Conservation (phyloP, 495 filamentous ascomycete species). For the Penicillium flavigenum region DNA sequence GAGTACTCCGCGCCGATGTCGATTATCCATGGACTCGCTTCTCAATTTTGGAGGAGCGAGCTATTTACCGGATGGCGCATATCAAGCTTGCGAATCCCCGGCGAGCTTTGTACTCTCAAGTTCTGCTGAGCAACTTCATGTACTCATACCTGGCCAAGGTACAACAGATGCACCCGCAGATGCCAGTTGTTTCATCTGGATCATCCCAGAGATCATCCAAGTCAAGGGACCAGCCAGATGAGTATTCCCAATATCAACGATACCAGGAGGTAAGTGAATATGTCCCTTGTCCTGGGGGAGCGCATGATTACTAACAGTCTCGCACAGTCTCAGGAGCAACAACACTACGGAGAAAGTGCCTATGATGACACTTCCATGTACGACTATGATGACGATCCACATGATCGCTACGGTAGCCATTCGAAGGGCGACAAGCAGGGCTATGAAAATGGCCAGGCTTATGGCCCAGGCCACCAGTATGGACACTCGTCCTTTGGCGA, state of each 20-base stretch:
- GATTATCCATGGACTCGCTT: slow-evolving; percentile 97
- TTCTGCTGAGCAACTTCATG: slow-evolving; percentile 99
- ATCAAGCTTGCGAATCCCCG: slow-evolving; percentile 98
- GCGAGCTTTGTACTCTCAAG: slow-evolving; percentile 88
- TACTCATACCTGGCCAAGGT: slow-evolving; percentile 99
- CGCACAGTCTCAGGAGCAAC: slow-evolving; percentile 50
- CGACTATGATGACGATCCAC: slow-evolving; percentile 54
- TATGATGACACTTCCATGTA: slow-evolving; percentile 60
- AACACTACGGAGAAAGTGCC: slow-evolving; percentile 52
- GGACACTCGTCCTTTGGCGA: slow-evolving; percentile 52
- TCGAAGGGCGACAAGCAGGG: slow-evolving; percentile 52
- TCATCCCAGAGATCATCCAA: slow-evolving; percentile 60
- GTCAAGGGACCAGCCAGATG: slow-evolving; percentile 64
- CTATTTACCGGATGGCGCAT: slow-evolving; percentile 98
- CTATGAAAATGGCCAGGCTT: slow-evolving; percentile 48
- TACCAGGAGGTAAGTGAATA: slow-evolving; percentile 60
- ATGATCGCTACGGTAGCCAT: slow-evolving; percentile 53
- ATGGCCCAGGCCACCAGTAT: slow-evolving; percentile 48
- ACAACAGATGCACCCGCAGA: slow-evolving; percentile 94
- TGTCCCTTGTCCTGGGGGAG: background rate
- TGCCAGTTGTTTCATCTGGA: slow-evolving; percentile 65
- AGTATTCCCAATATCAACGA: slow-evolving; percentile 61
- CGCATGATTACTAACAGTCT: slow-evolving; percentile 9
- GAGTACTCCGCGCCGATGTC: slow-evolving; percentile 73
- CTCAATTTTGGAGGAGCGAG: slow-evolving; percentile 90